Base-by-base conservation (phyloP, 345 rosid genomes). In the Lepidium didymum region DNA sequence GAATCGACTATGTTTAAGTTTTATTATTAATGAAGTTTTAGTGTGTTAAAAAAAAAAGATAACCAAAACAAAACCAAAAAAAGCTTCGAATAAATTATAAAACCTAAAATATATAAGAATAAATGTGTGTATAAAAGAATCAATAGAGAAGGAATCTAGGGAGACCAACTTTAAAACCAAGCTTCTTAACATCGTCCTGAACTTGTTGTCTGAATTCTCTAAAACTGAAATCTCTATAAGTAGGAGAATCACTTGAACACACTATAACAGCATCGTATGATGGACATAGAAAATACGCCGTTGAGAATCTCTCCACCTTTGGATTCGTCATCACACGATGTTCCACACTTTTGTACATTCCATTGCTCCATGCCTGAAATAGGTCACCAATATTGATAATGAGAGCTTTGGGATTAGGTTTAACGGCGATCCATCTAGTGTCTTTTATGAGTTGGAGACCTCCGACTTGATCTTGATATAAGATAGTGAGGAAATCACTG, bases 331-430 rank as follows among this genome's bases (percentile, higher is more conserved):
- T 81, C 7, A 89, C 99, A 2, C 96, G 78, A 19, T 94, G 99
- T 47, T 83, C 59, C 21, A 94, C 97, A 44, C 97, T 94, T 81
- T 81, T 94, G 50, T 94, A 94, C 16, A 76, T 85, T n/a, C 61
- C 86, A 41, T 87, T 94, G 83, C 99, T 94, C 97, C 99, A 91
- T 0, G 93, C 99, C 99, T 94, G 99, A 76, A 91, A 94, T 38
- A 94, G 61, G 78, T 94, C 99, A 12, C 99, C 99, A 11, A 94
- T 81, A 67, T 91, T 94, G 79, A 94, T 75, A 19, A 91, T 81
- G 49, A 94, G 86, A 15, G 92, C 96, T 13, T 75, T 78, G 0
- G 97, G 90, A 42, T 87, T 89, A 25, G 99, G 97, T 75, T 90
- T 88, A 16, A 94, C 93, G 2, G 91, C 85, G 36, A 91, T 67